Evolutionary conservation across 768 basidiomycete genomes (phyloP).

Genomic region (Tricholoma flavovirens): DNA sequence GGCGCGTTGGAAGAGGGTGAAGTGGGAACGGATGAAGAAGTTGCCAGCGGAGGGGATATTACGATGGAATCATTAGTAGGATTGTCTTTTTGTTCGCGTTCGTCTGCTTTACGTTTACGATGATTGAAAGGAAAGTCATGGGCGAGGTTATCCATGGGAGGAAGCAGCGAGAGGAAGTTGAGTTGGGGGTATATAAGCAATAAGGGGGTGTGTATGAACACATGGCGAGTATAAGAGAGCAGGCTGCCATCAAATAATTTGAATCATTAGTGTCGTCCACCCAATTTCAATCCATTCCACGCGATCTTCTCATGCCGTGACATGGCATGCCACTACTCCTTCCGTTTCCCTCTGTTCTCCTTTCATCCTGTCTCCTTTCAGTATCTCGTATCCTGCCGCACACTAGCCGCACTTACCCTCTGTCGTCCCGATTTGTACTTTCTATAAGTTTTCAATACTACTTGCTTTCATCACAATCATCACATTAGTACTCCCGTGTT

Average conservation of each 20-base stretch:
- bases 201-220: slow-evolving; percentile 33
- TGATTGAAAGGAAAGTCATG: slow-evolving; percentile 13
- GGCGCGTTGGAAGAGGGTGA: slow-evolving; percentile 24
- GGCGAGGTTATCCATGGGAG: slow-evolving; percentile 47
- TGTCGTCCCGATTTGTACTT: slow-evolving; percentile 3
- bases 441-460: slow-evolving; percentile 8
- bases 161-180: slow-evolving; percentile 12
- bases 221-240: slow-evolving; percentile 27
- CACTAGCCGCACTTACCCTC: slow-evolving; percentile 16
- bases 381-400: slow-evolving; percentile 8
- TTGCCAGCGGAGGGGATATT: slow-evolving; percentile 24
- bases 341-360: slow-evolving; percentile 10
- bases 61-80: slow-evolving; percentile 18
- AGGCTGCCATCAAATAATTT: slow-evolving; percentile 8
- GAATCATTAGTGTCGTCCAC: too few relatives aligned
- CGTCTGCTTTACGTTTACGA: slow-evolving; percentile 65
- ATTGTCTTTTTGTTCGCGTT: slow-evolving; percentile 37
- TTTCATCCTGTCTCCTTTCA: slow-evolving; percentile 13
- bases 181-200: slow-evolving; percentile 23
- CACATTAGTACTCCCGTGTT: not conserved
- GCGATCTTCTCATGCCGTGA: slow-evolving; percentile 31
- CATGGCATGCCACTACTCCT: slow-evolving; percentile 24
- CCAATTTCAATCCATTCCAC: slow-evolving; percentile 15
- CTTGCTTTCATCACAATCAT: slow-evolving; percentile 3
- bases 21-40: slow-evolving; percentile 10